Evolutionary conservation across 257 asterid species (phyloP).

Genomic region (Linderniella brevidens): DNA sequence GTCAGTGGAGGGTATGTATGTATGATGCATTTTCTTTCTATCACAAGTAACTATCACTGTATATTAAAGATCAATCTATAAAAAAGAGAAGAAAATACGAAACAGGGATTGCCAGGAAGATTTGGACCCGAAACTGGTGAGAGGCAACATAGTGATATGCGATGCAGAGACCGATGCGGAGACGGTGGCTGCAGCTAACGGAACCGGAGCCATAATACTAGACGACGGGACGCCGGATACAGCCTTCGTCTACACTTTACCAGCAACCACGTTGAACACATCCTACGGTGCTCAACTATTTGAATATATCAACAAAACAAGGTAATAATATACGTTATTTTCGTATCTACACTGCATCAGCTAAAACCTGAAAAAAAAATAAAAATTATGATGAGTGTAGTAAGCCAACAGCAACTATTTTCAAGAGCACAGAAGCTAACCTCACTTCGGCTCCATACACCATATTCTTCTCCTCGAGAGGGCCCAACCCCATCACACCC

Average conservation of each 20-base stretch:
- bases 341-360: not conserved
- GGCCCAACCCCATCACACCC: conserved; percentile 32
- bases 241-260: conserved; percentile 13
- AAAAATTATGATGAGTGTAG: not conserved
- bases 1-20: too few relatives aligned
- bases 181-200: conserved; percentile 19
- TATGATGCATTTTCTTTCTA: not conserved
- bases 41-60: not conserved
- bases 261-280: conserved; percentile 20
- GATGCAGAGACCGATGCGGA: conserved; percentile 16
- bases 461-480: conserved; percentile 70
- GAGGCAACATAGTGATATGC: conserved; percentile 53
- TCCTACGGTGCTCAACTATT: conserved; percentile 23
- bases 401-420: conserved; percentile 40
- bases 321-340: conserved; percentile 14
- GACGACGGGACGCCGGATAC: conserved; percentile 10
- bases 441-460: conserved; percentile 24
- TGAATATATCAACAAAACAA: conserved; percentile 44
- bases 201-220: conserved; percentile 35
- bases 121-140: conserved; percentile 26
- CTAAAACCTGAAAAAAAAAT: too few relatives aligned
- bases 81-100: conserved; percentile 39
- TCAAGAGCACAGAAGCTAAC: conserved; percentile 26
- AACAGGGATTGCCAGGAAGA: not conserved
- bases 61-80: not conserved